Conservation (phyloP, 2,329 filamentous ascomycete genomes). For the Geosmithia putterillii region DNA sequence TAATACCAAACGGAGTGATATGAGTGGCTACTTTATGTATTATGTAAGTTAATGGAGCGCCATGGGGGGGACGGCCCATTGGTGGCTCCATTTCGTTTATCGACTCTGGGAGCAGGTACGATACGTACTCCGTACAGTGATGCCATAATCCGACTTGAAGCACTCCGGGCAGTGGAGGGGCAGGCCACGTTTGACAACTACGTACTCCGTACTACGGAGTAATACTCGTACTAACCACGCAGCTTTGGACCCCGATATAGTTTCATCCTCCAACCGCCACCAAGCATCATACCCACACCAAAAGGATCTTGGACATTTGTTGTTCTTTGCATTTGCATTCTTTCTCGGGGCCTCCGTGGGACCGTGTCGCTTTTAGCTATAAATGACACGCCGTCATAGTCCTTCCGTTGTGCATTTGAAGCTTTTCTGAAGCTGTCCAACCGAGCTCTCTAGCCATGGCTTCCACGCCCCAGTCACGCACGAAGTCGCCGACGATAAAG, state of each 20-base stretch:
- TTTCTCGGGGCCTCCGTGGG: not conserved
- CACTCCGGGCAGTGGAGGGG: not conserved
- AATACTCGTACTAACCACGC: no score
- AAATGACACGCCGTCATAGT: not conserved
- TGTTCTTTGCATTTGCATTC: no score
- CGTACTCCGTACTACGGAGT: no score
- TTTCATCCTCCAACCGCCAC: no score
- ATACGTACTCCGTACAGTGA: not conserved
- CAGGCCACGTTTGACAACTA: not conserved
- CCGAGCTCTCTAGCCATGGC: constrained; percentile 17
- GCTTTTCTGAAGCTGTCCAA: not conserved
- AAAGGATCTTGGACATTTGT: not conserved
- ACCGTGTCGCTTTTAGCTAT: not conserved
- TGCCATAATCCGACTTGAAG: not conserved
- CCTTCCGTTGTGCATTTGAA: not conserved
- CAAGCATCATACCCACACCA: not conserved
- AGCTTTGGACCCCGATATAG: no score
- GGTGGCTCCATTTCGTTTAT: not conserved
- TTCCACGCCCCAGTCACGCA: constrained; percentile 42
- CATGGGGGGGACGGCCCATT: not conserved
- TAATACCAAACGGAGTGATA: not conserved
- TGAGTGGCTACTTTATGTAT: not conserved
- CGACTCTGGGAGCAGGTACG: no score
- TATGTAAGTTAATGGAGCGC: not conserved
- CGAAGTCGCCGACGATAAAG: constrained; percentile 73